Evolutionary conservation across 1,284 basidiomycete species (phyloP).

Genomic region (Omphalotus olearius): DNA sequence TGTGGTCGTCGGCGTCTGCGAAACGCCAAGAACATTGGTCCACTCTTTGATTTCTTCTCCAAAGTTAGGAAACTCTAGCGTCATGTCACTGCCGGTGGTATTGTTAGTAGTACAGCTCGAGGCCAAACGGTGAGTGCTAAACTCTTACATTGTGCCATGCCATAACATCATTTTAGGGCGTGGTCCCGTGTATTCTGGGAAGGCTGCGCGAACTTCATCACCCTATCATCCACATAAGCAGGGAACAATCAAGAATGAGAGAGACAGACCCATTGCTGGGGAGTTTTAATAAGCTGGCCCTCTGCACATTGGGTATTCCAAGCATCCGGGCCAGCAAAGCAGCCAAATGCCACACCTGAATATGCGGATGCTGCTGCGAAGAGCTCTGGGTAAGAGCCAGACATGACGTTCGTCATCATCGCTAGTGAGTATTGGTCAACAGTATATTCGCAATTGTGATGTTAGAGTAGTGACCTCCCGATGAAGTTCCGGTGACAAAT

Average conservation of each 20-base stretch:
- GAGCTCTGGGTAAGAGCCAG: constrained; percentile 47
- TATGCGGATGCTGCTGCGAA: constrained; percentile 45
- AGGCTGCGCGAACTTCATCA: constrained; percentile 37
- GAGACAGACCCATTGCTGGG: constrained; percentile 41
- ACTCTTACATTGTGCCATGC: constrained; percentile 45
- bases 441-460: too few relatives aligned
- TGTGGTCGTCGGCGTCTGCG: constrained; percentile 19
- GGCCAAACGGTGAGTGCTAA: neutral
- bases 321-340: constrained; percentile 42
- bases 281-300: constrained; percentile 41
- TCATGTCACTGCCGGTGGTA: constrained; percentile 35
- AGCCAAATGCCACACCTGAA: constrained; percentile 52
- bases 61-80: constrained; percentile 48
- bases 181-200: constrained; percentile 48
- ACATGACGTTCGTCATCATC: constrained; percentile 55
- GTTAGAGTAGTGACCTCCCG: constrained; percentile 26
- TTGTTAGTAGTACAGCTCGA: neutral
- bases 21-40: constrained; percentile 30
- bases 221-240: constrained; percentile 27
- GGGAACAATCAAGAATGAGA: neutral
- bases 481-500: constrained; percentile 48
- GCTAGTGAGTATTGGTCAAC: constrained; percentile 21
- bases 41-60: constrained; percentile 37
- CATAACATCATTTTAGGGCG: constrained; percentile 50
- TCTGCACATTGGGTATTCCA: constrained; percentile 48